Conservation (phyloP, 371 early-diverging fungal genomes). For the Syncephalastrum contaminatum region DNA sequence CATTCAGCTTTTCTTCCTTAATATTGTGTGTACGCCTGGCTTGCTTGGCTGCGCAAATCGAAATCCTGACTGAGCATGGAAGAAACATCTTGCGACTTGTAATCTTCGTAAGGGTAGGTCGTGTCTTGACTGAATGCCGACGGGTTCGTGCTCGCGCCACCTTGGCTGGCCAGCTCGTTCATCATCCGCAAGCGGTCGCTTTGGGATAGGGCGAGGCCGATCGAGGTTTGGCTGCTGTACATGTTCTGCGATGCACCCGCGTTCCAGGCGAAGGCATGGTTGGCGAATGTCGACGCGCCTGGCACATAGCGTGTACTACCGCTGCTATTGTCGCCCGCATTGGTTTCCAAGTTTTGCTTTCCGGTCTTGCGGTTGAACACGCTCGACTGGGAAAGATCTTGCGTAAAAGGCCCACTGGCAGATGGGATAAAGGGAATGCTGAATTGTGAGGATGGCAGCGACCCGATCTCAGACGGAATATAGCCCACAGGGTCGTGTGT, state of each 20-base stretch:
- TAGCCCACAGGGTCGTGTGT: conserved; percentile 61
- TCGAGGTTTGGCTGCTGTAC: conserved; percentile 54
- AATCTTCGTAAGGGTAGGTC: conserved; percentile 53
- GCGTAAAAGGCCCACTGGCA: conserved; percentile 69
- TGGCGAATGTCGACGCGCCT: conserved; percentile 42
- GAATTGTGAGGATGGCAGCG: conserved; percentile 55
- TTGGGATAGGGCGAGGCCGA: conserved; percentile 59
- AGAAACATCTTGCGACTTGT: conserved; percentile 61
- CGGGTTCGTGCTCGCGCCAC: conserved; percentile 12
- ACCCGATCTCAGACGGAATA: conserved; percentile 58
- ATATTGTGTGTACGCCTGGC: conserved; percentile 49
- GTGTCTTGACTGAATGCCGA: conserved; percentile 53
- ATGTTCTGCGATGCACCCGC: conserved; percentile 36
- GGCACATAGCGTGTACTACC: conserved; percentile 31
- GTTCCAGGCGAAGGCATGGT: conserved; percentile 39
- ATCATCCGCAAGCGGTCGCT: conserved; percentile 66
- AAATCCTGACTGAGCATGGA: conserved; percentile 50
- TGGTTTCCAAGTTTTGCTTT: conserved; percentile 15
- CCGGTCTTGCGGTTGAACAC: conserved; percentile 45
- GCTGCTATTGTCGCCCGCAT: conserved; percentile 16
- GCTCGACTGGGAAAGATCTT: conserved; percentile 63
- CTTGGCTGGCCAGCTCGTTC: conserved; percentile 45
- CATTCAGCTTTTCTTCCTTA: conserved; percentile 10
- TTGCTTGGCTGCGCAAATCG: conserved; percentile 50
- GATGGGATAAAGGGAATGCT: conserved; percentile 65